Percentiles rank a stretch among this genome's conserved stretches.
Evolutionary conservation across 2,329 filamentous ascomycete species (phyloP).

Genomic region (Epichloe scottii): DNA sequence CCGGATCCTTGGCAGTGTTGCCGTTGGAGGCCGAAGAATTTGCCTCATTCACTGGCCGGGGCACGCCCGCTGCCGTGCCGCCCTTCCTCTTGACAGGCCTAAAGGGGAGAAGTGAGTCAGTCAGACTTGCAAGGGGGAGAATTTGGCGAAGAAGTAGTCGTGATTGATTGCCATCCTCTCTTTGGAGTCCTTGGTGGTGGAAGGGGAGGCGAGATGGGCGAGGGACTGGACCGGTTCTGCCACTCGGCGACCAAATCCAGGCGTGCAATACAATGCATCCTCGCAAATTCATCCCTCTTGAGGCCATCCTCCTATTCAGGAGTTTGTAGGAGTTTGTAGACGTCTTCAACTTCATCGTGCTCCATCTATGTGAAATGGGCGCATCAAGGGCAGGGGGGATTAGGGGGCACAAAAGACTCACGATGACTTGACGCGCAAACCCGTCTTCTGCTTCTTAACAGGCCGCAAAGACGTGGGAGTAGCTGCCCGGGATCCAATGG

Average conservation of each 20-base stretch:
- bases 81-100: slow-evolving; percentile 65
- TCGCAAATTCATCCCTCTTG: neutral
- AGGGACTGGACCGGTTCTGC: neutral
- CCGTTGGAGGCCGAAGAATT: slow-evolving; percentile 44
- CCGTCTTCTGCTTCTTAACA: slow-evolving; percentile 47
- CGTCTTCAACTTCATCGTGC: neutral
- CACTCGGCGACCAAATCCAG: neutral
- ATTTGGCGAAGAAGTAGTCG: neutral
- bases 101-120: slow-evolving; percentile 6
- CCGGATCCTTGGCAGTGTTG: slow-evolving; percentile 40
- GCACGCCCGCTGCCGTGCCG: slow-evolving; percentile 55
- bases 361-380: neutral
- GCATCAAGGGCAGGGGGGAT: neutral
- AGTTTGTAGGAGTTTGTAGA: neutral
- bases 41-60: slow-evolving; percentile 51
- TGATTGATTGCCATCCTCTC: no score
- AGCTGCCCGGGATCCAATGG: slow-evolving; percentile 43
- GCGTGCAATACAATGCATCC: neutral
- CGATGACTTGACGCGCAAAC: slow-evolving; percentile 57
- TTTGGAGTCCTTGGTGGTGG: no score
- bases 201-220: no score
- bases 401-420: slow-evolving; percentile 30
- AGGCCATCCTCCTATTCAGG: neutral
- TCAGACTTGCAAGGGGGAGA: neutral
- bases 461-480: slow-evolving; percentile 45